phyloP scores from a whole-genome alignment of 441 rosid genomes.

The Hura crepitans region DNA sequence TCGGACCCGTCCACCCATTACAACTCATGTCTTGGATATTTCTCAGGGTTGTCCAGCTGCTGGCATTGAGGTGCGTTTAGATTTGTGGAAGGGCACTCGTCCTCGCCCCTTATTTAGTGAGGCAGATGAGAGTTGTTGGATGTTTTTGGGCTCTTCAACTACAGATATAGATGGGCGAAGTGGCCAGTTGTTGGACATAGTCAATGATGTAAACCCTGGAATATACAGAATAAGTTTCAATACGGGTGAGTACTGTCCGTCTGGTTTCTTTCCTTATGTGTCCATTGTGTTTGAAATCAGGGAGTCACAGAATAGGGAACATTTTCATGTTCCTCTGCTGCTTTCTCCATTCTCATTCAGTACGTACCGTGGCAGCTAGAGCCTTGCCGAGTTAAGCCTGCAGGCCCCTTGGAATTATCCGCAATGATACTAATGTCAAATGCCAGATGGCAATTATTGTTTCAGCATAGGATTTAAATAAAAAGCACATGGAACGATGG shows the following conservation, averaged over 20 bases:
- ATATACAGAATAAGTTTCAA: conserved; percentile 73
- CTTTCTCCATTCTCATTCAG: conserved; percentile 77
- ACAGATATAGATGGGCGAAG: conserved; percentile 77
- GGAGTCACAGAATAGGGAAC: conserved; percentile 64
- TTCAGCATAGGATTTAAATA: background rate
- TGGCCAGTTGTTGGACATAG: conserved; percentile 55
- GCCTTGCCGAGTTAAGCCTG: background rate
- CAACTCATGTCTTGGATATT: conserved; percentile 86
- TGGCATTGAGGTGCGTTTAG: conserved; percentile 64
- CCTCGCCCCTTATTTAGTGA: conserved; percentile 39
- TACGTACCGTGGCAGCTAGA: conserved; percentile 79
- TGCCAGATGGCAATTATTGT: background rate
- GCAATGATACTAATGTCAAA: background rate
- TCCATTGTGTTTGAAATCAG: conserved; percentile 61
- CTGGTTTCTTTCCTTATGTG: conserved; percentile 73
- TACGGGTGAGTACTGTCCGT: conserved; percentile 65
- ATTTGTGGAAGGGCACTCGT: conserved; percentile 53
- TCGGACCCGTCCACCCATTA: conserved; percentile 75
- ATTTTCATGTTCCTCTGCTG: conserved; percentile 84
- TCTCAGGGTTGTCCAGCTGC: conserved; percentile 73
- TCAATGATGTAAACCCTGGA: conserved; percentile 64
- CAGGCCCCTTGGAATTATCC: background rate
- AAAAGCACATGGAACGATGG: background rate
- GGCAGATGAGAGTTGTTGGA: conserved; percentile 43
- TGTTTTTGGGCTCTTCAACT: conserved; percentile 48